Base-by-base conservation (phyloP, 257 asterid genomes). In the Ilex asprella region DNA sequence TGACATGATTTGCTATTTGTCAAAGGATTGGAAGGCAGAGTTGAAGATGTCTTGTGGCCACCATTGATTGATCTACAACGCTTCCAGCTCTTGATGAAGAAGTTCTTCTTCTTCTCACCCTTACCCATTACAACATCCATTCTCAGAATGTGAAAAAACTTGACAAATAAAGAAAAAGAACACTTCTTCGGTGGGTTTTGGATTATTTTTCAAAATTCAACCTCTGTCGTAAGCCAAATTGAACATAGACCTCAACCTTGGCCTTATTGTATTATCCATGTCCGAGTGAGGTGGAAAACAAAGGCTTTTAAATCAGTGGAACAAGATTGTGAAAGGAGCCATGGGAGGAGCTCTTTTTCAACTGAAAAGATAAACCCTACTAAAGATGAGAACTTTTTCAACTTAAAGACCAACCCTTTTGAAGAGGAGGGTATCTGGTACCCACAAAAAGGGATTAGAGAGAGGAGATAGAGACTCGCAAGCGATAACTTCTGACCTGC, bases 141-240 rank as follows among this genome's bases (percentile, higher is more conserved):
- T 35, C 8, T 8, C 41, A 21, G 27, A 21, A 21, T 6, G 50
- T 14, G 8, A 14, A 16, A 13, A 32, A 35, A 27, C 52, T 21
- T 21, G 27, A 21, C 27, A 21, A 21, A 21, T 21, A 21, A 21
- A 21, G 27, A 21, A 21, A 1, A 21, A 21, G 27, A 21, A 21
- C 27, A 21, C 27, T 21, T 5, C 2, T 6, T 16, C 32, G 15
- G 16, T 2, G 10, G 47, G 27, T 30, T 12, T 55, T 35, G 8
- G 6, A 46, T 30, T 39, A 32, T 6, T 35, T 35, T 35, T 61
- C 13, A 55, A 27, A 31, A 10, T 47, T 72, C 73, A 72, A 7
- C 77, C 77, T 72, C 73, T 62, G 35, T 67, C 77, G 30, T 67
- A 67, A 15, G 67, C 70, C 64, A 66, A 50, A 66, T 61, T 66